phyloP scores from a whole-genome alignment of 2,329 filamentous ascomycete species.

The Ceratocystis variospora region DNA sequence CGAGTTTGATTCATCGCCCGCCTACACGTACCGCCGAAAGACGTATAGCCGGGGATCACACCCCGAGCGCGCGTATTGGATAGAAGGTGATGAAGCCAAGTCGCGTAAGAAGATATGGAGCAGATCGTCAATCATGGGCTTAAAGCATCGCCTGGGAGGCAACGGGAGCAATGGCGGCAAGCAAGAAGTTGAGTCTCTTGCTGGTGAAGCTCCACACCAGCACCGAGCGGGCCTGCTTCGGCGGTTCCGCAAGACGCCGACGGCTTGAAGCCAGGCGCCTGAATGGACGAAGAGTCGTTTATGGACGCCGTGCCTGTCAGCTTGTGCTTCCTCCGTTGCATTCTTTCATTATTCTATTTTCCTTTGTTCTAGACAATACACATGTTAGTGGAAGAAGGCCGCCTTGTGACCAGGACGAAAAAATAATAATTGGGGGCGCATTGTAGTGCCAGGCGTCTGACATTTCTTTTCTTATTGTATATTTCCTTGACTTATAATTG shows the following conservation, averaged over 20 bases:
- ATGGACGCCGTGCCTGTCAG: not conserved
- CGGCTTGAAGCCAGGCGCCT: not conserved
- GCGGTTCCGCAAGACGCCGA: slow-evolving; percentile 5
- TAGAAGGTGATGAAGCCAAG: slow-evolving; percentile 39
- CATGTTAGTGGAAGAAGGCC: not conserved
- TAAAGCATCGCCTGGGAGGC: slow-evolving; percentile 9
- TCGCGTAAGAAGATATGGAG: slow-evolving; percentile 18
- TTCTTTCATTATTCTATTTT: not conserved
- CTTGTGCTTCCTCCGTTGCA: not conserved
- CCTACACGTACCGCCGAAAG: not conserved
- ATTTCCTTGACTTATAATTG: not conserved
- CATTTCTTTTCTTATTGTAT: not conserved
- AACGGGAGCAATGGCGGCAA: slow-evolving; percentile 23
- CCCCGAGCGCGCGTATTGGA: slow-evolving; percentile 38
- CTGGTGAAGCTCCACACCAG: not conserved
- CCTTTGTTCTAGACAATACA: slow-evolving; percentile 1
- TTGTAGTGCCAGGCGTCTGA: not conserved
- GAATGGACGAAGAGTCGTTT: not conserved
- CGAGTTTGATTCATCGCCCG: slow-evolving; percentile 2
- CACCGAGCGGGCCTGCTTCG: slow-evolving; percentile 1
- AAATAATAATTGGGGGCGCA: not conserved
- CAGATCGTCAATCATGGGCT: slow-evolving; percentile 31
- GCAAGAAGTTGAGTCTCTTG: not conserved
- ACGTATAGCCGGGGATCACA: not conserved
- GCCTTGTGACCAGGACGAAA: slow-evolving; percentile 3